Percentiles rank a stretch among this genome's conserved stretches.
These are phyloP conservation scores for Parmelia sp. DNA, from an alignment of 495 filamentous ascomycete species.

Conservation along the genomic window DNA sequence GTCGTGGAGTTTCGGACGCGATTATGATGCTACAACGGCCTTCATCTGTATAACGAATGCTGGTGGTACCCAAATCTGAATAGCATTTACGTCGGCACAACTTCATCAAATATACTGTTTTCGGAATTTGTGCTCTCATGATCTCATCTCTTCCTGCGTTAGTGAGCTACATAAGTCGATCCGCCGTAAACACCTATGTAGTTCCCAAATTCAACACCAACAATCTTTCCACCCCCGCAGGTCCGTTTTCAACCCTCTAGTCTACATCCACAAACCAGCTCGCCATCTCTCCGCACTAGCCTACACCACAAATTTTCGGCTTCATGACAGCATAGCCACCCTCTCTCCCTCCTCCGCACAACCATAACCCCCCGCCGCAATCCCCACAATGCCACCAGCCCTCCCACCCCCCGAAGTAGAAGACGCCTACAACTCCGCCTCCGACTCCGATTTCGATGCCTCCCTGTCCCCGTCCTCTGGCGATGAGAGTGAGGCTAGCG, in stretches of 20 bases:
- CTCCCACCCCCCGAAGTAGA: conserved; percentile 13
- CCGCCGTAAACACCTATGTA: neutral
- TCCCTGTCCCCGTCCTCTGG: conserved; percentile 23
- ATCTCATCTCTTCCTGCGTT: neutral
- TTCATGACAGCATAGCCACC: too few species aligned
- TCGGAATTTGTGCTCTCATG: neutral
- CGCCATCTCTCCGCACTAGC: neutral
- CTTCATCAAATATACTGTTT: neutral
- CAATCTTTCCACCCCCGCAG: too few species aligned
- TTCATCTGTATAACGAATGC: neutral
- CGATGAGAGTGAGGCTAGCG: conserved; percentile 19
- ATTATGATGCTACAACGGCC: neutral
- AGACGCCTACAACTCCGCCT: conserved; percentile 26
- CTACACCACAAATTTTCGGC: too few species aligned
- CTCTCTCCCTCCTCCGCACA: too few species aligned
- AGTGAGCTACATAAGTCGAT: neutral
- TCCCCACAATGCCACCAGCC: conserved; percentile 16
- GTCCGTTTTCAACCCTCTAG: neutral
- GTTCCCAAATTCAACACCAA: neutral
- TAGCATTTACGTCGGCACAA: neutral
- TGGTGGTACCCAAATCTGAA: too few species aligned
- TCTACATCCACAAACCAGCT: neutral
- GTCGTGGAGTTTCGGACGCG: neutral
- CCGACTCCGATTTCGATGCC: conserved; percentile 27
- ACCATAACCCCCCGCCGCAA: neutral